A percentile compares a stretch with the other conserved stretches of the same genome.
These are phyloP conservation scores for Monilinia aucupariae DNA, from an alignment of 2,329 filamentous ascomycete species.

Conservation along the genomic window DNA sequence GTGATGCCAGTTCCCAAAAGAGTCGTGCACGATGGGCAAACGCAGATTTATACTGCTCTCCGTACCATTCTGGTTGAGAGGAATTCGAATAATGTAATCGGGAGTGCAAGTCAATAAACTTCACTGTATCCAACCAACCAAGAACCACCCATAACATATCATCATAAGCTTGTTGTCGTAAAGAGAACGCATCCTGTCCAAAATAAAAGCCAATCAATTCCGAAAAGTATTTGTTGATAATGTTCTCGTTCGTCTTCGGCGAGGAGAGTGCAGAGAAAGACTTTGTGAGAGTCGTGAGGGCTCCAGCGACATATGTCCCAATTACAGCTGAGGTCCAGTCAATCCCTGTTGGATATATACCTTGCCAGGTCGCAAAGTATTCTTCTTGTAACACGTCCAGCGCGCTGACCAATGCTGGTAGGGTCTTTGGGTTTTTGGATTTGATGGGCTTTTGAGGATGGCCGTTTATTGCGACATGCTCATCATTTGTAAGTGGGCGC, in stretches of 20 bases:
- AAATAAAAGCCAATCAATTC: conserved; percentile 77
- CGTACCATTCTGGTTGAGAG: conserved; percentile 57
- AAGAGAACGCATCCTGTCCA: conserved; percentile 70
- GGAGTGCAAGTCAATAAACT: conserved; percentile 69
- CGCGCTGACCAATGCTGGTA: conserved; percentile 45
- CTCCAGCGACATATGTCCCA: conserved; percentile 66
- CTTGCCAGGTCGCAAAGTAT: conserved; percentile 73
- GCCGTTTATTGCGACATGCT: neutral
- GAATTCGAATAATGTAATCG: conserved; percentile 52
- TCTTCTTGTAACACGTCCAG: conserved; percentile 69
- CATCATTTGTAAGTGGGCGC: conserved; percentile 9
- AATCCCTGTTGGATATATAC: conserved; percentile 78
- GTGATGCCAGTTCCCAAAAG: conserved; percentile 76
- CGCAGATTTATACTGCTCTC: conserved; percentile 64
- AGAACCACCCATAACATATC: conserved; percentile 95
- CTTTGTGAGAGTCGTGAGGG: conserved; percentile 64
- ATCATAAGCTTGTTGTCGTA: conserved; percentile 78
- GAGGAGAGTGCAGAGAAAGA: conserved; percentile 45
- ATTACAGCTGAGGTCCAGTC: conserved; percentile 92
- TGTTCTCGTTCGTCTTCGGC: conserved; percentile 53
- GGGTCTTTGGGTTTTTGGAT: conserved; percentile 15
- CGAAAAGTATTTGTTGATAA: conserved; percentile 77
- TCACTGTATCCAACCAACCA: conserved; percentile 78
- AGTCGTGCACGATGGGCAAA: conserved; percentile 79
- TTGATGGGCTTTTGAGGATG: conserved; percentile 8